phyloP scores from a whole-genome alignment of 1,284 basidiomycete species.

The Trichosporon sp. region DNA sequence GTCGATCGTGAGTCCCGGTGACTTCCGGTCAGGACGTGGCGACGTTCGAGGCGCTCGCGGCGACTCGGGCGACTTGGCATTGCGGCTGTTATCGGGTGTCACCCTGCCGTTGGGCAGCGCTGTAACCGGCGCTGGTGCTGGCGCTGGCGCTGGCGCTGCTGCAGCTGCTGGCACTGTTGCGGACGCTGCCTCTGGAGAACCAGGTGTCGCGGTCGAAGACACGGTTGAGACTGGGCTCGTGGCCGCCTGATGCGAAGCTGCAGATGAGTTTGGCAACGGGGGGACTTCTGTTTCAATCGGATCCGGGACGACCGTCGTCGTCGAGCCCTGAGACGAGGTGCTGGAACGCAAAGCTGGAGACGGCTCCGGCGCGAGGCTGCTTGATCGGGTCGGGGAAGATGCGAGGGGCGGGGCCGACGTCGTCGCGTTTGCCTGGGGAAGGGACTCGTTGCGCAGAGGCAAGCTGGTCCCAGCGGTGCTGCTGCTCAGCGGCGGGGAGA shows the following conservation, averaged over 20 bases:
- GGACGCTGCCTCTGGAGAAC: not conserved
- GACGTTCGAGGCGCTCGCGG: conserved; percentile 7
- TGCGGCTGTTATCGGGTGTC: not conserved
- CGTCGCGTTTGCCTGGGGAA: not conserved
- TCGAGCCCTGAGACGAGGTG: not conserved
- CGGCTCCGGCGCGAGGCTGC: not conserved
- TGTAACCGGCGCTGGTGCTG: not conserved
- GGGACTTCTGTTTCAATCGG: not conserved
- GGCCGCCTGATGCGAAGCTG: not conserved
- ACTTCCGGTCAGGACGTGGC: conserved; percentile 18
- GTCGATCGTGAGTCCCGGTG: conserved; percentile 29
- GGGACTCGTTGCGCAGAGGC: not conserved
- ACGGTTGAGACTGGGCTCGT: not conserved
- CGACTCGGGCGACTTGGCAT: not conserved
- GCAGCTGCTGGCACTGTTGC: not conserved
- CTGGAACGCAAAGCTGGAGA: not conserved
- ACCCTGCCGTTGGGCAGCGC: not conserved
- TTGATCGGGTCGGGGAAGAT: not conserved
- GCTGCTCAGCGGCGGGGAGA: not conserved
- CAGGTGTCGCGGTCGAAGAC: not conserved
- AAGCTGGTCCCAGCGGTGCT: not conserved
- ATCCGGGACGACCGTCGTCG: not conserved
- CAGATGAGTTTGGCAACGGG: not conserved
- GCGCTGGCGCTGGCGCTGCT: not conserved
- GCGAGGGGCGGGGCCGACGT: not conserved